These are phyloP conservation scores for Pneumocystis oryctolagi DNA, from an alignment of 1,139 yeast species.

Conservation along the genomic window DNA sequence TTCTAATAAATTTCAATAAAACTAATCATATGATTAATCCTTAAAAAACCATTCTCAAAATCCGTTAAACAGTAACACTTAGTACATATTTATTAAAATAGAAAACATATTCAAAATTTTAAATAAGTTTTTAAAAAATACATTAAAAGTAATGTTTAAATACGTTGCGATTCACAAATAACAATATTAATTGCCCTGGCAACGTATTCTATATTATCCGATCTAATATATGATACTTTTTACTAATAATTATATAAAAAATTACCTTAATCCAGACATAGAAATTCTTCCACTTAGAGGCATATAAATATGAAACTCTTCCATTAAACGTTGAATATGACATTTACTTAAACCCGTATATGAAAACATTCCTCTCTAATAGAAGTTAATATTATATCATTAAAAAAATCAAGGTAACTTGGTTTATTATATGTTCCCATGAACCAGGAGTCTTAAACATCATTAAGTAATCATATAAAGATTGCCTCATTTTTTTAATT, in stretches of 20 bases:
- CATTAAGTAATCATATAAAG: constrained; percentile 36
- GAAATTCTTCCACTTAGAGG: constrained; percentile 85
- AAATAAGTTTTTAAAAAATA: not conserved
- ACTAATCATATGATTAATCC: too few species aligned
- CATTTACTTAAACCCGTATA: constrained; percentile 64
- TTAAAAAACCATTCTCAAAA: too few species aligned
- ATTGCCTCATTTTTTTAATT: constrained; percentile 53
- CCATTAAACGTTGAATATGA: constrained; percentile 57
- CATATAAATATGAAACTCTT: constrained; percentile 64
- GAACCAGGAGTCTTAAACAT: constrained; percentile 42
- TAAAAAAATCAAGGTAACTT: constrained; percentile 30
- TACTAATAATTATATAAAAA: not conserved
- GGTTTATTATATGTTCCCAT: constrained; percentile 79
- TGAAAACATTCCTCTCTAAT: constrained; percentile 89
- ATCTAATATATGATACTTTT: constrained; percentile 17
- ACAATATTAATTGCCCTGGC: constrained; percentile 45
- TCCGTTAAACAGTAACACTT: too few species aligned
- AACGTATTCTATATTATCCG: constrained; percentile 62
- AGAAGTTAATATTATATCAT: not conserved
- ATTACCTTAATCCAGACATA: constrained; percentile 62
- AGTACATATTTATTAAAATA: too few species aligned
- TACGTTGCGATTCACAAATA: constrained; percentile 9
- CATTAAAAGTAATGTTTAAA: not conserved
- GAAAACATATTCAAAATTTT: too few species aligned
- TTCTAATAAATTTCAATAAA: not conserved